Base-by-base conservation (phyloP, 2,329 filamentous ascomycete genomes). In the Aspergillus novofumigatus region DNA sequence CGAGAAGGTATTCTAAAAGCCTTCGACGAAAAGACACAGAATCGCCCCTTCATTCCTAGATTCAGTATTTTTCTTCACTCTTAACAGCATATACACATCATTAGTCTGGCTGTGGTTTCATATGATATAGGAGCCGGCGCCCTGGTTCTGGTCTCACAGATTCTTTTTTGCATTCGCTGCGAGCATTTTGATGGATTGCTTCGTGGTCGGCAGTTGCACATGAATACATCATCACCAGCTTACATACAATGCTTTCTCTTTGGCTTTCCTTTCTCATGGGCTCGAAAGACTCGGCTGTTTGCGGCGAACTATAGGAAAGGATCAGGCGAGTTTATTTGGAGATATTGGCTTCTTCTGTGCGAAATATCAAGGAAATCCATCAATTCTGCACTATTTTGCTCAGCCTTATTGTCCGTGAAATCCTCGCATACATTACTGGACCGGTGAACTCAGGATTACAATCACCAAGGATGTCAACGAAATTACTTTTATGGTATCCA, bases 81-180 rank as follows among this genome's bases (percentile, higher is more conserved):
- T 51, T 38, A 53, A 49, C 53, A 61, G 58, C 62, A 66, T 67
- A 65, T 66, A 67, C 45, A 52, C 59, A 57, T 57, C 50, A 50
- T 56, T 57, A 28, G 49, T 53, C 47, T 51, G 38, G 56, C 55
- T 49, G 59, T 63, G 56, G 56, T 63, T 57, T 54, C 53, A 52
- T 61, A 17, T 57, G 55, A 67, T 66, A 65, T 56, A 68, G 64
- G 59, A 64, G 54, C 63, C 55, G 63, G 65, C 62, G 65, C 62
- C 63, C 57, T 49, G 44, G 20, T 58, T 65, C 62, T 64, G 59
- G 58, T 53, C 54, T 61, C 52, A 35, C 60, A 58, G 60, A 63
- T 62, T 63, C 25, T 45, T 55, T 53, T 38, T 59, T 48, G 49
- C 52, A 55, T 58, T 49, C 52, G 20, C 53, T 47, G 29, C 49